Percentiles rank a stretch among this genome's conserved stretches.
These are phyloP conservation scores for Bruguiera hainesii DNA, from an alignment of 441 rosid genomes.

Conservation along the genomic window DNA sequence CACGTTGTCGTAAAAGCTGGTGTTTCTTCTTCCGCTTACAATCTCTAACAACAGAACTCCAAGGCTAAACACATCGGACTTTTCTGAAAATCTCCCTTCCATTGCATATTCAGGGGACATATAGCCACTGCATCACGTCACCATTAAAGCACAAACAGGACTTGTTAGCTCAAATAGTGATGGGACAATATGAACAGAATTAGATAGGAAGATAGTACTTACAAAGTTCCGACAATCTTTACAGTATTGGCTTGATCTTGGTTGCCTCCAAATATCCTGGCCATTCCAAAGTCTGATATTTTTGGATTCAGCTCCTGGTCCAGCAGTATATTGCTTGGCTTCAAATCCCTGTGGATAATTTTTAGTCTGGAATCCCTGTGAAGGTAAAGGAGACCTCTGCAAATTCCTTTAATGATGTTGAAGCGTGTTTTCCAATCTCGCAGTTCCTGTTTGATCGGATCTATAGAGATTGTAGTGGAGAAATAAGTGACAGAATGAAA, in stretches of 20 bases:
- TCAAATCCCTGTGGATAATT: conserved; percentile 67
- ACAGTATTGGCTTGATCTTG: conserved; percentile 48
- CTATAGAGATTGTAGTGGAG: conserved; percentile 17
- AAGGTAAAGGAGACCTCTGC: conserved; percentile 67
- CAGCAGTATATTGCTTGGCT: conserved; percentile 61
- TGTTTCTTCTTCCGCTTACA: conserved; percentile 53
- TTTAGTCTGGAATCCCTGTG: conserved; percentile 71
- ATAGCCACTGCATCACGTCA: conserved; percentile 40
- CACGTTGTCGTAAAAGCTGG: conserved; percentile 35
- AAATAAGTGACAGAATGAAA: background rate
- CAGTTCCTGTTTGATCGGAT: conserved; percentile 20
- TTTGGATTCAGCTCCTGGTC: conserved; percentile 59
- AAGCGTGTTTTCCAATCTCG: conserved; percentile 52
- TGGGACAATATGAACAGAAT: too few species aligned
- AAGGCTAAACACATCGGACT: conserved; percentile 67
- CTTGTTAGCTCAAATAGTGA: background rate
- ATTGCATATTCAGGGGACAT: conserved; percentile 67
- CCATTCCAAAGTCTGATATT: conserved; percentile 78
- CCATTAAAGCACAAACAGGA: background rate
- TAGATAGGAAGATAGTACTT: background rate
- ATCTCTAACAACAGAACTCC: conserved; percentile 58
- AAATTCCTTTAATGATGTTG: conserved; percentile 48
- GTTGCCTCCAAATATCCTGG: conserved; percentile 48
- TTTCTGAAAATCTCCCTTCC: conserved; percentile 50
- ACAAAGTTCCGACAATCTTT: conserved; percentile 65